Conservation (phyloP, 1,284 basidiomycete species). For the Vanrija sp. region DNA sequence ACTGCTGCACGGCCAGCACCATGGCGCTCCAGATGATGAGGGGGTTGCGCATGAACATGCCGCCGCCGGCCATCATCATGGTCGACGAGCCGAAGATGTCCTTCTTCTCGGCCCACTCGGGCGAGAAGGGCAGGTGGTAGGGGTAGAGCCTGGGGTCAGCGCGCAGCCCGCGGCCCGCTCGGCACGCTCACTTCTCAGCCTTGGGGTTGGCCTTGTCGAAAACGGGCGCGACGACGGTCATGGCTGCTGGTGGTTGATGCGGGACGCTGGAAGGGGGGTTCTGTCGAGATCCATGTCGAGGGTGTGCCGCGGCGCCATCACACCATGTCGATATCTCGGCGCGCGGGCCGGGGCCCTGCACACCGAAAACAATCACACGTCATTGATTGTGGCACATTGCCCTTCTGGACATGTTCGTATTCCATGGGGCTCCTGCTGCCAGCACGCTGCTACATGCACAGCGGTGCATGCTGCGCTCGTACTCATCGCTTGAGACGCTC, state of each 20-base stretch:
- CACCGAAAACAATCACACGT: too few species aligned
- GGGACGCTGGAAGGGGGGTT: neutral
- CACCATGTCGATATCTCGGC: too few species aligned
- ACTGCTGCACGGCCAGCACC: conserved; percentile 29
- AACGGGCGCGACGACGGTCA: conserved; percentile 39
- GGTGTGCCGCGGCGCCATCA: too few species aligned
- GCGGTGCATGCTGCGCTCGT: too few species aligned
- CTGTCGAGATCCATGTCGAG: neutral
- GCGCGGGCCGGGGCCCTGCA: too few species aligned
- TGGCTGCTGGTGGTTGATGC: conserved; percentile 1
- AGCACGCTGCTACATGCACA: too few species aligned
- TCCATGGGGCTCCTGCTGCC: too few species aligned
- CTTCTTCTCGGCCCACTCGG: conserved; percentile 41
- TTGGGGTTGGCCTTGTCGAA: conserved; percentile 44
- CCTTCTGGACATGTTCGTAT: too few species aligned
- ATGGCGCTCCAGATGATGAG: conserved; percentile 40
- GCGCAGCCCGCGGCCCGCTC: too few species aligned
- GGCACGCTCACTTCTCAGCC: conserved; percentile 38
- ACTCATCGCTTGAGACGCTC: too few species aligned
- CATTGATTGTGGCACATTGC: too few species aligned
- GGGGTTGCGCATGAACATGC: conserved; percentile 47
- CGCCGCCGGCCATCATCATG: conserved; percentile 45
- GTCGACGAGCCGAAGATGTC: conserved; percentile 33
- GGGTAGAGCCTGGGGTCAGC: conserved; percentile 32
- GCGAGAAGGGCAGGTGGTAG: conserved; percentile 36